phyloP scores from a whole-genome alignment of 1,139 yeast species.

The Pichia sp. region DNA sequence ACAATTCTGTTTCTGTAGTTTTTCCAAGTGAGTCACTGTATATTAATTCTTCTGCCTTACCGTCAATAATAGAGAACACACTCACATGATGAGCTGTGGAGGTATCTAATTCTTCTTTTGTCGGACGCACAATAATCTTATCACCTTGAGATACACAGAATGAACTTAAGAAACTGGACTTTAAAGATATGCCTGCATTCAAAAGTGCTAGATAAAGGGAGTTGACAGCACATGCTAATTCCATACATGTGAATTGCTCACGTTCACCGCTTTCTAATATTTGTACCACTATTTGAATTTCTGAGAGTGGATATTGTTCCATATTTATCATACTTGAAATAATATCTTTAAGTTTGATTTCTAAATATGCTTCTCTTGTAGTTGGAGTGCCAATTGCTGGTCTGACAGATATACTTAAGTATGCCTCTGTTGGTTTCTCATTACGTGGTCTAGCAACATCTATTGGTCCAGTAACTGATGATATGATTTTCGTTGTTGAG shows the following conservation, averaged over 20 bases:
- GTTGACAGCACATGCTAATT: slow-evolving; percentile 58
- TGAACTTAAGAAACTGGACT: slow-evolving; percentile 58
- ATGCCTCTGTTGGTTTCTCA: slow-evolving; percentile 77
- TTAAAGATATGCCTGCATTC: slow-evolving; percentile 75
- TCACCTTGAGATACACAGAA: slow-evolving; percentile 40
- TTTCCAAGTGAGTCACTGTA: slow-evolving; percentile 71
- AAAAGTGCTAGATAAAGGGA: slow-evolving; percentile 69
- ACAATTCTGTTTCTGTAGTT: slow-evolving; percentile 57
- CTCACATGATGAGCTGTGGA: slow-evolving; percentile 63
- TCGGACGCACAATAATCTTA: slow-evolving; percentile 44
- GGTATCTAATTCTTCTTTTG: slow-evolving; percentile 36
- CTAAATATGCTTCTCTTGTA: slow-evolving; percentile 77
- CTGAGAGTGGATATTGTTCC: slow-evolving; percentile 76
- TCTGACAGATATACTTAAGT: slow-evolving; percentile 75
- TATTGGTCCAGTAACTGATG: slow-evolving; percentile 88
- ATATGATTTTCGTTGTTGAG: slow-evolving; percentile 56
- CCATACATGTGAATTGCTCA: slow-evolving; percentile 44
- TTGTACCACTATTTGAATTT: slow-evolving; percentile 87
- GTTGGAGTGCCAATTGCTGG: slow-evolving; percentile 76
- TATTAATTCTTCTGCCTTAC: slow-evolving; percentile 52
- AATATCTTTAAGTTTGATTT: slow-evolving; percentile 65
- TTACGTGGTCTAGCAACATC: slow-evolving; percentile 76
- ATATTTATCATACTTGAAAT: slow-evolving; percentile 62
- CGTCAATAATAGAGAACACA: slow-evolving; percentile 57
- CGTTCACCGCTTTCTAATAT: slow-evolving; percentile 47